Percentiles rank a stretch among this genome's conserved stretches.
These are phyloP conservation scores for Nigrograna mackinnonii DNA, from an alignment of 2,329 filamentous ascomycete species.

Conservation along the genomic window DNA sequence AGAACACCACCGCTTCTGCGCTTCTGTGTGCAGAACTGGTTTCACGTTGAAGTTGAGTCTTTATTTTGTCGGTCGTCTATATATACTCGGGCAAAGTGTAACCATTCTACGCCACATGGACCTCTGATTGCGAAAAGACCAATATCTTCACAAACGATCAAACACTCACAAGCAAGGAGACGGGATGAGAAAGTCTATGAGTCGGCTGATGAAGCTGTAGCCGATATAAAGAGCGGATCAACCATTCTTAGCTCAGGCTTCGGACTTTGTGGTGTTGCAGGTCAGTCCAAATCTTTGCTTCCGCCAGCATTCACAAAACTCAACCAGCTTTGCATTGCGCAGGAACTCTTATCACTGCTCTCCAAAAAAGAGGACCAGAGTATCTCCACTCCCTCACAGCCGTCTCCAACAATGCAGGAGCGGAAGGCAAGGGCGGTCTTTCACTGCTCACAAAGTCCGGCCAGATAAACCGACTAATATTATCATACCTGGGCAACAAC, in stretches of 20 bases:
- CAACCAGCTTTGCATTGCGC: too few species aligned
- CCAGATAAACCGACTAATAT: conserved; percentile 71
- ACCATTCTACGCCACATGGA: too few species aligned
- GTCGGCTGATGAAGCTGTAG: conserved; percentile 41
- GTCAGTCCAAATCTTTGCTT: too few species aligned
- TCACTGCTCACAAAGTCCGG: conserved; percentile 70
- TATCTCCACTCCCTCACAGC: conserved; percentile 61
- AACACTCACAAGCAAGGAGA: too few species aligned
- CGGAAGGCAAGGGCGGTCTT: conserved; percentile 67
- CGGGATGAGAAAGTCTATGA: conserved; percentile 43
- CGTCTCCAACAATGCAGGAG: conserved; percentile 80
- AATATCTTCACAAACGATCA: too few species aligned
- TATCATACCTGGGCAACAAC: conserved; percentile 78
- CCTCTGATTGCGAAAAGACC: too few species aligned
- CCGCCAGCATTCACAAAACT: too few species aligned
- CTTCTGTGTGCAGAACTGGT: too few species aligned
- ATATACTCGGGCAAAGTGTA: too few species aligned
- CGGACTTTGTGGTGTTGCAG: conserved; percentile 43
- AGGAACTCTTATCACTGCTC: conserved; percentile 41
- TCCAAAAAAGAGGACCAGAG: conserved; percentile 32
- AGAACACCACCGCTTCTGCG: too few species aligned
- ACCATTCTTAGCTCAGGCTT: conserved; percentile 44
- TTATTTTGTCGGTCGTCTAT: too few species aligned
- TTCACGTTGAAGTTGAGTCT: too few species aligned
- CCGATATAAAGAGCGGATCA: conserved; percentile 40